Base-by-base conservation (phyloP, 1,284 basidiomycete species). In the Boletus chippewaensis region DNA sequence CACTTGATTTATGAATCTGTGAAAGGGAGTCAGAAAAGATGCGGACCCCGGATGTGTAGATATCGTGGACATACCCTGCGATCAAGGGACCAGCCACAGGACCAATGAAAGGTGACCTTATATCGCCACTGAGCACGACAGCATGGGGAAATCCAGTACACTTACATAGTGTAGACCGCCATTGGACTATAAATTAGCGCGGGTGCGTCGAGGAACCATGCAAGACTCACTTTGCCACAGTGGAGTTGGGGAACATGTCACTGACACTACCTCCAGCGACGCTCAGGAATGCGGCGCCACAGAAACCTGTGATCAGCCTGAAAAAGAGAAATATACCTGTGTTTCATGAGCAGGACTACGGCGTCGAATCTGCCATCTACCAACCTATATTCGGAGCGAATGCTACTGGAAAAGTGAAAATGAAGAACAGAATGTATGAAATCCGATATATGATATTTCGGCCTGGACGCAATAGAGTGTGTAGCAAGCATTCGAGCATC, bases 241-340 rank as follows among this genome's bases (percentile, higher is more conserved):
- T 71, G 0, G 67, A 61, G 55, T 87, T 80, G 0, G 70, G 65
- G 60, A 90, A 92, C 51, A 91, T 63, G 64, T 92, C 91, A 18
- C 81, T 81, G 16, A 92, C 79, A 44, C 81, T 84, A 3, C 90
- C 90, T 0, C 91, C 91, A 0, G 85, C 83, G 1, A 93, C 89
- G 51, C 80, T 84, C 20, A 93, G 69, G 66, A 93, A 93, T 0
- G 87, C 83, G 0, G 84, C 73, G 1, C 88, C 79, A 52, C 75
- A 80, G 47, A 86, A 77, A 0, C 89, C 90, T 5, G 68, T 69
- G 24, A 76, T 55, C 53, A 74, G 72, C 13, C 77, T 70, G 53
- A 77, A 78, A 20, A 77, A 59, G 38, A 82, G 63, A 51, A 75
- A 71, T 5, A 75, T 70, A 3, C 65, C 70, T 70, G 45, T 66